phyloP scores from a whole-genome alignment of 139 green algal species.

The Bryopsis sp. region DNA sequence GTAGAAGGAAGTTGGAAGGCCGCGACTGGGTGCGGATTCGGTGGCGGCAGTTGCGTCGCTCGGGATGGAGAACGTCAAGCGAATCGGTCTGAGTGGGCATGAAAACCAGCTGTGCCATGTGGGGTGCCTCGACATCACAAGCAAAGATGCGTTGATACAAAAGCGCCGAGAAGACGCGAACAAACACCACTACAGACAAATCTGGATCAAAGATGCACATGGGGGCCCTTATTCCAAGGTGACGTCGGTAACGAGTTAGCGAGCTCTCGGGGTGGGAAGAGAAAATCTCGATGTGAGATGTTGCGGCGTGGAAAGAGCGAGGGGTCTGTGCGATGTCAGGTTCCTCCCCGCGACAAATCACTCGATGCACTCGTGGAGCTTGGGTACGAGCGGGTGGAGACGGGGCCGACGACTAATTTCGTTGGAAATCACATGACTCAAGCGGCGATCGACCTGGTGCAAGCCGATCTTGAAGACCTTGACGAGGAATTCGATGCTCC shows the following conservation, averaged over 20 bases:
- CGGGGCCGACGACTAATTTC: conserved; percentile 73
- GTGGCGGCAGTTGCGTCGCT: no score
- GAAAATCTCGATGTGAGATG: not conserved
- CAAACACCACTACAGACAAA: conserved; percentile 36
- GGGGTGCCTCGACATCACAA: no score
- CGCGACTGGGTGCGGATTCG: no score
- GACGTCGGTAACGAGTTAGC: not conserved
- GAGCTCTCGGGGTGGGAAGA: not conserved
- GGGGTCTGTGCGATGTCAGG: not conserved
- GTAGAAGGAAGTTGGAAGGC: no score
- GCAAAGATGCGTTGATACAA: no score
- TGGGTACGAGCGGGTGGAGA: conserved; percentile 56
- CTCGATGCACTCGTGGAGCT: conserved; percentile 14
- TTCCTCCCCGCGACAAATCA: not conserved
- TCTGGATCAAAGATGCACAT: conserved; percentile 76
- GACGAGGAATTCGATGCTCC: no score
- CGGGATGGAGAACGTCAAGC: no score
- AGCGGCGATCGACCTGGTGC: conserved; percentile 68
- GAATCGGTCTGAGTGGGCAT: no score
- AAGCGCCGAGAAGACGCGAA: conserved; percentile 32
- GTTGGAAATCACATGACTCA: conserved; percentile 79
- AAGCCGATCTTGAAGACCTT: conserved; percentile 27
- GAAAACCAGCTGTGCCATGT: no score
- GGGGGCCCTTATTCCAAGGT: conserved; percentile 65
- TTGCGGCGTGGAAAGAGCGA: not conserved